These are phyloP conservation scores for Coemansia furcata DNA, from an alignment of 192 early-diverging fungal genomes.

Conservation along the genomic window DNA sequence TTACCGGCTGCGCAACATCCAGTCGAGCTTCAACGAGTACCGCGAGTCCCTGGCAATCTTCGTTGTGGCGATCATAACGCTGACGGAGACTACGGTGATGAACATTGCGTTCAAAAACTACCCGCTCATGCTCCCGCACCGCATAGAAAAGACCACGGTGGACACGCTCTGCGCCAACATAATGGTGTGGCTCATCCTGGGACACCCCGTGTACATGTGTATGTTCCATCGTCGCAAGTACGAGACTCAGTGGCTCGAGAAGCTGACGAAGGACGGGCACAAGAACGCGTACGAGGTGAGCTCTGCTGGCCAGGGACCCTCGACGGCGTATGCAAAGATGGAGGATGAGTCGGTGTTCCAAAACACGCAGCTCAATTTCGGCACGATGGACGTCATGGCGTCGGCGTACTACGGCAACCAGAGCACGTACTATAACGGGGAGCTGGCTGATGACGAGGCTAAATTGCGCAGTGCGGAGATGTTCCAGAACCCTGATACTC, in stretches of 20 bases:
- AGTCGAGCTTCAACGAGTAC: conserved; percentile 53
- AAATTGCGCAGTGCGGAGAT: conserved; percentile 21
- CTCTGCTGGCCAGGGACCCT: conserved; percentile 23
- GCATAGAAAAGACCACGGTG: conserved; percentile 38
- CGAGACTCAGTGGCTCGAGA: conserved; percentile 43
- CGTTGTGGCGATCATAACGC: conserved; percentile 19
- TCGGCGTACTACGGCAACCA: conserved; percentile 12
- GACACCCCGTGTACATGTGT: conserved; percentile 35
- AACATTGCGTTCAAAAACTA: conserved; percentile 31
- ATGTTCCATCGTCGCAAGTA: conserved; percentile 38
- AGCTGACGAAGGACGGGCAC: conserved; percentile 42
- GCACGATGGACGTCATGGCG: conserved; percentile 15
- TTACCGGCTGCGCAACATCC: conserved; percentile 47
- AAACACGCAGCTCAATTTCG: conserved; percentile 37
- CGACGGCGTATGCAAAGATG: conserved; percentile 46
- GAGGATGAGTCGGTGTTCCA: conserved; percentile 32
- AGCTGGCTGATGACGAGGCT: conserved; percentile 4
- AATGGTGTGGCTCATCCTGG: conserved; percentile 41
- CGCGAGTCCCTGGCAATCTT: conserved; percentile 42
- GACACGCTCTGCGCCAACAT: conserved; percentile 27
- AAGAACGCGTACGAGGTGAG: conserved; percentile 35
- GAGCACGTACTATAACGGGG: conserved; percentile 19
- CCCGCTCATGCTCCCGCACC: conserved; percentile 22
- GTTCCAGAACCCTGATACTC: conserved; percentile 25
- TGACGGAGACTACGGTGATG: conserved; percentile 34